A percentile compares a stretch with the other conserved stretches of the same genome.
Evolutionary conservation across 495 filamentous ascomycete genomes (phyloP).

Genomic region (Emericellopsis terricola): DNA sequence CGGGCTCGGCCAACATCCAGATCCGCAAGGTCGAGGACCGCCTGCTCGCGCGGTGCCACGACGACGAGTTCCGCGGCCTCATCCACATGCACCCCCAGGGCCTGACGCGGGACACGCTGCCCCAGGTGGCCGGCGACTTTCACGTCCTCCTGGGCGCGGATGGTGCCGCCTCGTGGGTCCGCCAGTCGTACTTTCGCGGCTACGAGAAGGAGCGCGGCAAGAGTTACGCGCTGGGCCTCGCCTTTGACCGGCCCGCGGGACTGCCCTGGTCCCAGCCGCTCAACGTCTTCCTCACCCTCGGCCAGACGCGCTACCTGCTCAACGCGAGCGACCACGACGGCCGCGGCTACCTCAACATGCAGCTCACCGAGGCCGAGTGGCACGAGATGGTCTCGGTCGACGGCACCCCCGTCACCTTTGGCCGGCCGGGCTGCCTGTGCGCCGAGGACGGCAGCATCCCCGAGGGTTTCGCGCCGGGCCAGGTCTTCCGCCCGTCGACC

Average conservation of each 20-base stretch:
- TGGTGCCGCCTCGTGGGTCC: conserved; percentile 17
- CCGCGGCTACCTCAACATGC: conserved; percentile 20
- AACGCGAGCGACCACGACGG: conserved; percentile 20
- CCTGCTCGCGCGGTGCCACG: conserved; percentile 16
- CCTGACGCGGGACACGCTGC: conserved; percentile 12
- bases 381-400: conserved; percentile 17
- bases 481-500: conserved; percentile 16
- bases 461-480: conserved; percentile 10
- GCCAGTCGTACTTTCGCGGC: conserved; percentile 15
- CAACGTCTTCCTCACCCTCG: conserved; percentile 21
- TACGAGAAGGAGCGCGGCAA: conserved; percentile 20
- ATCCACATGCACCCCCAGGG: conserved; percentile 18
- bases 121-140: conserved; percentile 18
- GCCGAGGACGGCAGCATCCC: conserved; percentile 13
- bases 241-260: conserved; percentile 16
- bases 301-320: conserved; percentile 19
- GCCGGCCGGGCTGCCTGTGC: conserved; percentile 13
- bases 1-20: conserved; percentile 17
- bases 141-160: conserved; percentile 19
- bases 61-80: conserved; percentile 12
- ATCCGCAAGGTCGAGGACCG: conserved; percentile 23
- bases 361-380: conserved; percentile 21
- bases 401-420: conserved; percentile 17
- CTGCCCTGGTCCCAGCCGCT: conserved; percentile 20
- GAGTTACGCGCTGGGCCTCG: conserved; percentile 18